These are phyloP conservation scores for Debaryomyces castellii DNA, from an alignment of 805 yeast genomes.

Conservation along the genomic window DNA sequence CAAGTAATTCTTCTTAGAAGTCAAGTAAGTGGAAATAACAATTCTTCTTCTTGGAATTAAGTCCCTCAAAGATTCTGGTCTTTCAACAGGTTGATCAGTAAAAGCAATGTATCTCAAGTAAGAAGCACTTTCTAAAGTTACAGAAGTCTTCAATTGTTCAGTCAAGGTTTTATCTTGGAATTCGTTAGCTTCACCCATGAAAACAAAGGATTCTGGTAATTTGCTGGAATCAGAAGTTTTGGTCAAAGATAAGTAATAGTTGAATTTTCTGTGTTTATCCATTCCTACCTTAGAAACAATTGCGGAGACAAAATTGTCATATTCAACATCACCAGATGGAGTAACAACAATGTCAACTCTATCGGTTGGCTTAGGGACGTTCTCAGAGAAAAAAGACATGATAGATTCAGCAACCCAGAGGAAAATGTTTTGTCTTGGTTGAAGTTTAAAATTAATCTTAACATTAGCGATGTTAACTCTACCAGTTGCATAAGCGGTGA, in stretches of 20 bases:
- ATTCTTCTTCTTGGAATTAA: conserved; percentile 54
- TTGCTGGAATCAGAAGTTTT: conserved; percentile 70
- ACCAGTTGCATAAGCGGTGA: conserved; percentile 82
- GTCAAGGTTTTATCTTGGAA: conserved; percentile 65
- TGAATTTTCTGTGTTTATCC: conserved; percentile 71
- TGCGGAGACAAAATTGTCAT: conserved; percentile 77
- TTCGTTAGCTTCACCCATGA: conserved; percentile 87
- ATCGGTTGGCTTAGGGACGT: conserved; percentile 57
- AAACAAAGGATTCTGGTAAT: conserved; percentile 74
- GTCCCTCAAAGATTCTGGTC: conserved; percentile 62
- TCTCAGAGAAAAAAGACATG: conserved; percentile 55
- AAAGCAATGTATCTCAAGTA: conserved; percentile 68
- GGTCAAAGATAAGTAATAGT: conserved; percentile 83
- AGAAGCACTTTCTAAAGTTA: conserved; percentile 45
- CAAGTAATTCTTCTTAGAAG: conserved; percentile 49
- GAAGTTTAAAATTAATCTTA: conserved; percentile 58
- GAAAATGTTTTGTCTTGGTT: conserved; percentile 78
- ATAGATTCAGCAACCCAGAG: conserved; percentile 63
- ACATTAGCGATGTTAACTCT: conserved; percentile 72
- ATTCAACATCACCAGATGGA: conserved; percentile 47
- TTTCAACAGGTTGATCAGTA: conserved; percentile 79
- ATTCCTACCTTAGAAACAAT: conserved; percentile 82
- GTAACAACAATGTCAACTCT: conserved; percentile 60
- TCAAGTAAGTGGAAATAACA: conserved; percentile 53
- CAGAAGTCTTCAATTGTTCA: conserved; percentile 36